Conservation (phyloP, 352 stramenopile species). For the Phytopythium oedochilum region DNA sequence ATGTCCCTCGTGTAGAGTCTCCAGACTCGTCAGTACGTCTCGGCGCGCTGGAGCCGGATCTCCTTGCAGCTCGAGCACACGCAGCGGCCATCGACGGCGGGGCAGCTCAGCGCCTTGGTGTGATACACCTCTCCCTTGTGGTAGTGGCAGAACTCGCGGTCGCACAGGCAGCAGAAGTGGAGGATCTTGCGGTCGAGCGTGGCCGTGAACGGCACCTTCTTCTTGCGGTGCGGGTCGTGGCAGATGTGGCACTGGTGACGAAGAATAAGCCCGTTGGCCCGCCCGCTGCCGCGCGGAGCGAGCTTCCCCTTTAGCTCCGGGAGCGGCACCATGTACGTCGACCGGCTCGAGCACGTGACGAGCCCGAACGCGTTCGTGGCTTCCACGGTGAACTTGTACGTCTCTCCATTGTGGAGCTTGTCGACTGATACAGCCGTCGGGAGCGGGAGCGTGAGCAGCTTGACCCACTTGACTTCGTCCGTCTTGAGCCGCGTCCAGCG, state of each 20-base stretch:
- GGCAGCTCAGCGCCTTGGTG: conserved; percentile 74
- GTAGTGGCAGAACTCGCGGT: conserved; percentile 81
- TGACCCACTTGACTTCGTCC: conserved; percentile 75
- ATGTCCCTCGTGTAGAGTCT: too few species aligned
- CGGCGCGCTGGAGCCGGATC: conserved; percentile 44
- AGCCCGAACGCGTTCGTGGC: conserved; percentile 79
- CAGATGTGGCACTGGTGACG: conserved; percentile 78
- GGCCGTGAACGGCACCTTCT: conserved; percentile 59
- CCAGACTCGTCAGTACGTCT: conserved; percentile 32
- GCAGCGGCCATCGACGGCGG: conserved; percentile 71
- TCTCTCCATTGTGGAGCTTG: conserved; percentile 70
- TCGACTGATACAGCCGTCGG: conserved; percentile 54
- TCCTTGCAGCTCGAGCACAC: conserved; percentile 73
- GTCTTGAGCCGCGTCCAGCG: conserved; percentile 76
- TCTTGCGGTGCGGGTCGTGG: conserved; percentile 53
- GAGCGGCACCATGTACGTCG: conserved; percentile 82
- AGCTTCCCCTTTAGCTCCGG: conserved; percentile 69
- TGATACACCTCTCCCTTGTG: conserved; percentile 78
- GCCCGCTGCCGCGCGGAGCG: conserved; percentile 30
- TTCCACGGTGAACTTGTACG: conserved; percentile 83
- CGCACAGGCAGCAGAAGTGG: conserved; percentile 79
- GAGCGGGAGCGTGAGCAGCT: conserved; percentile 61
- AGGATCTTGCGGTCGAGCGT: conserved; percentile 66
- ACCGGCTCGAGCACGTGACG: conserved; percentile 67
- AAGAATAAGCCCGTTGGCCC: conserved; percentile 15